Evolutionary conservation across 2,329 filamentous ascomycete genomes (phyloP), one percentile per base, ranked within the genome.

Genomic region (Aureobasidium sp.): DNA sequence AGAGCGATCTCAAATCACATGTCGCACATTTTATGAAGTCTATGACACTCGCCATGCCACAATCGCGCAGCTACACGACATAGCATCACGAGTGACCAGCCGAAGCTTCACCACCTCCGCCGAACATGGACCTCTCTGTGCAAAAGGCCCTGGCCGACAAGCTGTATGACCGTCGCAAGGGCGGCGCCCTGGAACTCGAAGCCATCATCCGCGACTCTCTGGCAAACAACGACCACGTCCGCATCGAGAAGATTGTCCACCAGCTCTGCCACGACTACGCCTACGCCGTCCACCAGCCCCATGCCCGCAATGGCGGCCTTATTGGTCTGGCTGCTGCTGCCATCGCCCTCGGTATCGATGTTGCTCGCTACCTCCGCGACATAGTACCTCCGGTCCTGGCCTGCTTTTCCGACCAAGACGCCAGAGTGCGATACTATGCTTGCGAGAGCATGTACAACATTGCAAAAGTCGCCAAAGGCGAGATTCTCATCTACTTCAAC

Each of bases 371-470:
- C 73, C 82, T 99, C 55, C 87, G 91, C 71, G 88, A 92, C 68
- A 97, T 99, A 68, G 93, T 99, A 0, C 93, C 93, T 49, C 95
- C 95, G 3, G 94, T 99, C 5, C 82, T 99, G 50, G 94, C 94
- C 58, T 99, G 95, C 79, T 99, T 99, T 76, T 90, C 90, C 62
- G 95, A 99, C 68, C 94, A 97, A 78, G 94, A 99, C 87, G 92
- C 94, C 32, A 85, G 94, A 62, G 94, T 97, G 36, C 85, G 94
- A 66, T 99, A 99, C 75, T 99, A 99, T 77, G 94, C 94, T 27
- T 99, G 94, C 77, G 94, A 99, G 79, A 95, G 92, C 75, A 99
- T 99, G 94, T 99, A 99, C 78, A 99, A 99, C 76, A 99, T 99
- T 72, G 92, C 94, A 71, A 99, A 99, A 77, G 94, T 99, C 53